Percentiles rank a stretch among this genome's conserved stretches.
These are phyloP conservation scores for Geotrichum reessii DNA, from an alignment of 1,139 yeast genomes.

Conservation along the genomic window DNA sequence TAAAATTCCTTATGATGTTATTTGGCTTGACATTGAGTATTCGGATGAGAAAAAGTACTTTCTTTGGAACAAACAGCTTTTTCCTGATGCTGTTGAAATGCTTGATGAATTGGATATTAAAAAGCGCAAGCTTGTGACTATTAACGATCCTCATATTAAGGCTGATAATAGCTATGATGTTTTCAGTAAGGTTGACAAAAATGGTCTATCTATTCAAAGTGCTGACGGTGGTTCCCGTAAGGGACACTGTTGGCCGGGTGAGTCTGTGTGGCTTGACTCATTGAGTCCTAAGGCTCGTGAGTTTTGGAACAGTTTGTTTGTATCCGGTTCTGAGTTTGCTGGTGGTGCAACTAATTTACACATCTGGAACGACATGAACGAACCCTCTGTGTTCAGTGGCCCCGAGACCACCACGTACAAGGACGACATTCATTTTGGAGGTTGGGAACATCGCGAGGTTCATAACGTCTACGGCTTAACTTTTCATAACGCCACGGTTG, in stretches of 20 bases:
- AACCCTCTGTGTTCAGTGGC: conserved; percentile 90
- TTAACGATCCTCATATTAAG: conserved; percentile 90
- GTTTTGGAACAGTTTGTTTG: conserved; percentile 54
- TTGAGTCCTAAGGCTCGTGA: conserved; percentile 56
- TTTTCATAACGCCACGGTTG: conserved; percentile 72
- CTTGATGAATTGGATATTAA: conserved; percentile 56
- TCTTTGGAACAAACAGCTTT: conserved; percentile 75
- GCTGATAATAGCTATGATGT: conserved; percentile 51
- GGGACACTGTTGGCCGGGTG: conserved; percentile 99
- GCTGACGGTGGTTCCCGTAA: conserved; percentile 50
- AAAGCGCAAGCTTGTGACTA: conserved; percentile 75
- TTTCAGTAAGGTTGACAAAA: conserved; percentile 47
- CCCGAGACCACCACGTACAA: conserved; percentile 90
- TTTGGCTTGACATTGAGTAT: conserved; percentile 95
- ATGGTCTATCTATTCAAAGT: conserved; percentile 41
- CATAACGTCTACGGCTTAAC: conserved; percentile 82
- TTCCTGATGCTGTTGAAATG: conserved; percentile 72
- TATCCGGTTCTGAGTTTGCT: conserved; percentile 42
- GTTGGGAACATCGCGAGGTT: conserved; percentile 84
- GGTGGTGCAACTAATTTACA: conserved; percentile 58
- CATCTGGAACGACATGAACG: conserved; percentile 98
- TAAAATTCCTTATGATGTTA: conserved; percentile 80
- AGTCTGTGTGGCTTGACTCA: conserved; percentile 88
- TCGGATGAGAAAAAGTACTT: conserved; percentile 81
- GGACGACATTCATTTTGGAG: conserved; percentile 69